These are phyloP conservation scores for Spizellomyces sp. DNA, from an alignment of 192 early-diverging fungal genomes.

Conservation along the genomic window DNA sequence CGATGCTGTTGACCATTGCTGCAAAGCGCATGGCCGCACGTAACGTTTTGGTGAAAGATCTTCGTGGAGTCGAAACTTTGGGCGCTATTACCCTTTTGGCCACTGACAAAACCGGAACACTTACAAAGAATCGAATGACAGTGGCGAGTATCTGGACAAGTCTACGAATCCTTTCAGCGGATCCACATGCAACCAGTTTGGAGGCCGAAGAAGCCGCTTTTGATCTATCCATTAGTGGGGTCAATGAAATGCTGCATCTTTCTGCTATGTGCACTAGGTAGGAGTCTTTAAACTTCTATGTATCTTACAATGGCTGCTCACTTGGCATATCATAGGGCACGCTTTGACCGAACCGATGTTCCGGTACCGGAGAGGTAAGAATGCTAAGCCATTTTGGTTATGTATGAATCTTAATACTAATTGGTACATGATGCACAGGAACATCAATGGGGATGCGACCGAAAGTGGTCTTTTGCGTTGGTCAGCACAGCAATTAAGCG, in stretches of 20 bases:
- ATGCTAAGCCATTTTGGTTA: too few relatives aligned
- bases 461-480: constrained; percentile 89
- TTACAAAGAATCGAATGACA: constrained; percentile 97
- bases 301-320: too few relatives aligned
- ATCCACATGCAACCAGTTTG: constrained; percentile 16
- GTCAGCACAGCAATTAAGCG: constrained; percentile 66
- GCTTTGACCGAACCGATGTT: constrained; percentile 88
- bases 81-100: constrained; percentile 96
- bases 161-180: constrained; percentile 59
- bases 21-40: constrained; percentile 90
- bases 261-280: constrained; percentile 71
- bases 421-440: too few relatives aligned
- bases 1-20: constrained; percentile 90
- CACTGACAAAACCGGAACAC: constrained; percentile 96
- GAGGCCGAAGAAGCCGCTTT: constrained; percentile 35
- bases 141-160: constrained; percentile 90
- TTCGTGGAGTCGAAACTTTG: constrained; percentile 95
- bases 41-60: constrained; percentile 94
- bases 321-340: constrained; percentile 58
- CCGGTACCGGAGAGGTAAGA: constrained; percentile 71
- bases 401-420: too few relatives aligned
- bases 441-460: constrained; percentile 89
- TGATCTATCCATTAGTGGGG: constrained; percentile 57
- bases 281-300: too few relatives aligned
- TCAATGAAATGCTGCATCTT: constrained; percentile 77